Conservation (phyloP, 352 stramenopile genomes). For the Blastocystis sp. region DNA sequence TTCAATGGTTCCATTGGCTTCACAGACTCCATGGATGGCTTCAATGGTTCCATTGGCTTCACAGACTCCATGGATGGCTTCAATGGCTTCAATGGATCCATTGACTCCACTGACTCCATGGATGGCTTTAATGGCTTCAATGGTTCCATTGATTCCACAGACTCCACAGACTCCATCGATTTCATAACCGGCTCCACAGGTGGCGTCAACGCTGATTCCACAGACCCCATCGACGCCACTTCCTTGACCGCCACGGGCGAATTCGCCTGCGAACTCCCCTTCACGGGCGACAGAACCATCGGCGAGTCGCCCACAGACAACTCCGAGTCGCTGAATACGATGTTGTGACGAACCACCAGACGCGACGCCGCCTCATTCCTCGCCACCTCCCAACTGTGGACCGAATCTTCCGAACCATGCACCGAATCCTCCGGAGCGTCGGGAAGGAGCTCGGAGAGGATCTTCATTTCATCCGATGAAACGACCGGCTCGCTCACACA, state of each 20-base stretch:
- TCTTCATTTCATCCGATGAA: neutral
- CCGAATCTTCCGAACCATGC: neutral
- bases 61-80: no score
- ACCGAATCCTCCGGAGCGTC: neutral
- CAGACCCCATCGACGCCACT: no score
- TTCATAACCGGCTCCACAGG: neutral
- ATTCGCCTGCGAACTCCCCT: no score
- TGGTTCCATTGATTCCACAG: no score
- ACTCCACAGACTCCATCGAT: neutral
- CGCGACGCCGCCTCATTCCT: neutral
- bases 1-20: neutral
- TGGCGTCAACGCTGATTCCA: neutral
- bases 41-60: no score
- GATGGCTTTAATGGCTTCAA: no score
- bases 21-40: neutral
- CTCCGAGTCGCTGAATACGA: slow-evolving; percentile 13
- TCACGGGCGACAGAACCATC: no score
- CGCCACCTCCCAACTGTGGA: neutral
- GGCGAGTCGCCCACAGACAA: neutral
- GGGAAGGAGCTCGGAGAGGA: neutral
- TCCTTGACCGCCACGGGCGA: no score
- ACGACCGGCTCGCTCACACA: no score
- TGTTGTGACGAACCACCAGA: slow-evolving; percentile 16
- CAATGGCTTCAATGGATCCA: no score
- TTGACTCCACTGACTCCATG: no score